These are phyloP conservation scores for Brassica nigra DNA, from an alignment of 345 rosid species.

Conservation along the genomic window DNA sequence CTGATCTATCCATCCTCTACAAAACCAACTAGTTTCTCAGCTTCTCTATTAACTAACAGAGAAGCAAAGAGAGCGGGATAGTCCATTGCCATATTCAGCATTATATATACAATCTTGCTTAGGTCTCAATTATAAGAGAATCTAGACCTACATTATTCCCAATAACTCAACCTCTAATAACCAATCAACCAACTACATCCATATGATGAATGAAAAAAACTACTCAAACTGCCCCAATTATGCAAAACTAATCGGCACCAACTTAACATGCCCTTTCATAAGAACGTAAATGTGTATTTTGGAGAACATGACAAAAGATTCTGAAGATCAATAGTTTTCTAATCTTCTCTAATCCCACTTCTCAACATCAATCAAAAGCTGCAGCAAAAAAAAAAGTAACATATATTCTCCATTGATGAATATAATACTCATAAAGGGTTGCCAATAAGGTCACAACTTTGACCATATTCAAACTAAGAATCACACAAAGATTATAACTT, in stretches of 20 bases:
- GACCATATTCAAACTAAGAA: slow-evolving; percentile 43
- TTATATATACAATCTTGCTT: slow-evolving; percentile 5
- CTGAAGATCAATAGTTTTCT: slow-evolving; percentile 35
- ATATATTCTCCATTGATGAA: neutral
- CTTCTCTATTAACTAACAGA: neutral
- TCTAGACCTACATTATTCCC: slow-evolving; percentile 36
- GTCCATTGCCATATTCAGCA: slow-evolving; percentile 4
- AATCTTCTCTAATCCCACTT: slow-evolving; percentile 45
- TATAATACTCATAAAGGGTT: slow-evolving; percentile 28
- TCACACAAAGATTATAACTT: slow-evolving; percentile 25
- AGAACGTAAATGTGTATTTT: neutral
- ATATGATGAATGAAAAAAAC: slow-evolving; percentile 25
- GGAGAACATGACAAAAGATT: slow-evolving; percentile 45
- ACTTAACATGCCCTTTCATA: slow-evolving; percentile 30
- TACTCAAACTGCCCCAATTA: slow-evolving; percentile 27
- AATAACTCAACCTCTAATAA: slow-evolving; percentile 33
- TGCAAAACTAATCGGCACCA: slow-evolving; percentile 35
- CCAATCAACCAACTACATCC: slow-evolving; percentile 35
- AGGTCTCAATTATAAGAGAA: slow-evolving; percentile 33
- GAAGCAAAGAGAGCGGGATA: neutral
- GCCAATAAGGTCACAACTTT: slow-evolving; percentile 29
- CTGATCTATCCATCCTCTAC: slow-evolving; percentile 87
- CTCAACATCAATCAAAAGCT: slow-evolving; percentile 39
- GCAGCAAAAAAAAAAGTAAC: neutral
- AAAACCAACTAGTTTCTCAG: slow-evolving; percentile 35